Base-by-base conservation (phyloP, 2,329 filamentous ascomycete species). In the Penicillium sp. region DNA sequence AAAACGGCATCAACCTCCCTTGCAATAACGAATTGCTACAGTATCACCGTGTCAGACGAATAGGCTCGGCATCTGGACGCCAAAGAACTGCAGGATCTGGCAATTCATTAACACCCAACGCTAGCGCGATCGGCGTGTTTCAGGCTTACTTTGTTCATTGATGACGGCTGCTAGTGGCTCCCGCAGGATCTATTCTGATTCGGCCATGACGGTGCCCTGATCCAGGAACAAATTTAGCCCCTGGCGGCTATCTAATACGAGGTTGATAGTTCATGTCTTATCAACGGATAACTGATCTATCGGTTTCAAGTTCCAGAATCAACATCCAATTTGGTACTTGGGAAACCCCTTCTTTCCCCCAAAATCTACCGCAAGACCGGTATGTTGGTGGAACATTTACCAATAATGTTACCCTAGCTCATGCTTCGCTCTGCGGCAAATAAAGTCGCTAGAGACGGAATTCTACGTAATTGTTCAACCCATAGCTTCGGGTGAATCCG, bases 41-140 rank as follows among this genome's bases (percentile, higher is more conserved):
- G 41, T 51, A 54, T 56, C 54, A 53, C 46, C 43, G 9, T 45
- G 58, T 53, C 46, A 60, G 52, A 56, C 25, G 18, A 51, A 46
- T 41, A 27, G 14, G 11, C 22, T 47, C 48, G 23, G 46, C 42
- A 40, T 51, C 42, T 49, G 53, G 23, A 11, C 27, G 31, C 51
- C 20, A 27, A 37, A 45, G 37, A 27, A 37, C 41, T 45, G 41
- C 40, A 23, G 20, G 15, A 42, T 35, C 27, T 23, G 31, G 9
- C 18, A 49, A 12, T 23, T 43, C 41, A 33, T 51, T 20, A 48
- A 53, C 5, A 2, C 20, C 47, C 37, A 46, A 46, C 22, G 18
- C 42, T 46, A 26, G 47, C 27, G 47, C 18, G 11, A 51, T 49
- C 43, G 26, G 25, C 7, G 18, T 42, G 53, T 54, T 54, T 54